These are phyloP conservation scores for Paramyrothecium sp. DNA, from an alignment of 2,329 filamentous ascomycete species.

Conservation along the genomic window DNA sequence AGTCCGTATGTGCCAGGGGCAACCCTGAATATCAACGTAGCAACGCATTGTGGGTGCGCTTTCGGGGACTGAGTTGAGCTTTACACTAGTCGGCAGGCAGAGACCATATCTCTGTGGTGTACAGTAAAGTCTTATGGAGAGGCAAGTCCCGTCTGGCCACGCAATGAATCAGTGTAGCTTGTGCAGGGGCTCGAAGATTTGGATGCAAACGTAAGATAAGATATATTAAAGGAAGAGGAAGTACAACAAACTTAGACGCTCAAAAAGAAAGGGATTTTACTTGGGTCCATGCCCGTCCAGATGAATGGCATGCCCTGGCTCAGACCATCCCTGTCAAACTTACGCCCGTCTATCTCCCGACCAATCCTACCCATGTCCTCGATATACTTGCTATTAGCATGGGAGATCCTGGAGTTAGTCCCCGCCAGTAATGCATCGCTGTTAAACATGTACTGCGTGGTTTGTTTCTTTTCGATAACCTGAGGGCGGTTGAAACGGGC, in stretches of 20 bases:
- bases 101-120: too few relatives aligned
- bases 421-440: background rate
- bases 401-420: background rate
- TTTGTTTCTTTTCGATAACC: background rate
- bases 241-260: background rate
- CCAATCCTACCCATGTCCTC: constrained; percentile 36
- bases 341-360: constrained; percentile 27
- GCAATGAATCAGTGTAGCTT: too few relatives aligned
- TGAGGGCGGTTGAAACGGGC: constrained; percentile 38
- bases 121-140: too few relatives aligned
- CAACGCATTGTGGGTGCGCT: too few relatives aligned
- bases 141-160: too few relatives aligned
- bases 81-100: too few relatives aligned
- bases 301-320: constrained; percentile 47
- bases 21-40: too few relatives aligned
- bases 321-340: constrained; percentile 41
- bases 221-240: too few relatives aligned
- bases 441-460: constrained; percentile 15
- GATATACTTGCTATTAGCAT: constrained; percentile 33
- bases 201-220: too few relatives aligned
- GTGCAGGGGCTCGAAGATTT: too few relatives aligned
- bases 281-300: constrained; percentile 25
- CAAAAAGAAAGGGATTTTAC: background rate
- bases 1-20: too few relatives aligned
- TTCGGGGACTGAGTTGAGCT: too few relatives aligned